Evolutionary conservation across 164 flowering plant species (phyloP), one percentile per base, ranked within the genome.

Genomic region (Pachysandra terminalis): DNA sequence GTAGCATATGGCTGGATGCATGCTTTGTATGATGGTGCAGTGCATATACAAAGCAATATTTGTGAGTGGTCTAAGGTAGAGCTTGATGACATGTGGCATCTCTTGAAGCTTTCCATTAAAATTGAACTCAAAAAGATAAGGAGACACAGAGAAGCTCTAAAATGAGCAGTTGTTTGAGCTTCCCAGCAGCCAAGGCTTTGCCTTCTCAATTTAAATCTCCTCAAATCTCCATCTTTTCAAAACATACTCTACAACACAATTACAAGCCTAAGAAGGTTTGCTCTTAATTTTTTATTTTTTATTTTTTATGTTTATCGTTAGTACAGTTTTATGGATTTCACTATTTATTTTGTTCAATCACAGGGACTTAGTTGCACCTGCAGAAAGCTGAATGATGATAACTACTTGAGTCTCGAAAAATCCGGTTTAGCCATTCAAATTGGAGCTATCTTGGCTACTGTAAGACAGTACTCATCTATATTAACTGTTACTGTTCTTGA

Each of bases 371-470:
- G 65, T n/a, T 56, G 61, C 62, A 51, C 45, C 12, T 14, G 1
- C n/a, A 21, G 15, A 19, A 78, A 73, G 55, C 74, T 68, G 7
- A 24, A 23, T n/a, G n/a, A n/a, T n/a, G n/a, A n/a, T n/a, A 70
- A 73, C n/a, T 25, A 7, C 53, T 67, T 66, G 19, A 27, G 54
- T 26, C 68, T 58, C 5, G 67, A 68, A 17, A 82, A 74, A 16
- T 25, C 77, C 19, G 67, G 69, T 61, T 73, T 88, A 75, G 82
- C 81, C 9, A 28, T 82, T 59, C 90, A 85, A 79, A 57, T 82
- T 59, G 97, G 82, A 73, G 80, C 82, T 22, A 58, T 85, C 55
- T 67, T 87, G 68, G 83, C 86, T 65, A 74, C 79, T 28, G 93
- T 86, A 82, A 82, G 87, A 48, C 17, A 19, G 24, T 57, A 14